Evolutionary conservation across 768 basidiomycete species (phyloP).

Genomic region (Symmetrospora coprosmae): DNA sequence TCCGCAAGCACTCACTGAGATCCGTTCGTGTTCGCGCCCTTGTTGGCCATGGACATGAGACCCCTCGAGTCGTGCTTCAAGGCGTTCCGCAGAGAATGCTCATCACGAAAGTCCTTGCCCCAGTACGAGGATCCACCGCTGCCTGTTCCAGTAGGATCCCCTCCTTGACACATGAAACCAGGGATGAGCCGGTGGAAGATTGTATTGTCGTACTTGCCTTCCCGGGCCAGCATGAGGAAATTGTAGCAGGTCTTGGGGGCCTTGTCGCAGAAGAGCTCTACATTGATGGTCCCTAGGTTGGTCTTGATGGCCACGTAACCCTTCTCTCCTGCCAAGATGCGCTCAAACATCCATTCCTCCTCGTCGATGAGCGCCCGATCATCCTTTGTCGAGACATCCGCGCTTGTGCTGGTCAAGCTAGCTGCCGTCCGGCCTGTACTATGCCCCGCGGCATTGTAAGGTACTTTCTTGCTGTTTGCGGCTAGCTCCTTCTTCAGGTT

Average conservation of each 20-base stretch:
- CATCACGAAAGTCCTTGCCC: slow-evolving; percentile 43
- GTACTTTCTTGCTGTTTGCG: slow-evolving; percentile 36
- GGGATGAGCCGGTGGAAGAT: slow-evolving; percentile 58
- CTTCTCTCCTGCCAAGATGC: slow-evolving; percentile 77
- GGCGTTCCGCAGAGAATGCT: slow-evolving; percentile 78
- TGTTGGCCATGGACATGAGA: slow-evolving; percentile 85
- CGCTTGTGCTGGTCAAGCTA: slow-evolving; percentile 80
- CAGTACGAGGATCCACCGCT: slow-evolving; percentile 15
- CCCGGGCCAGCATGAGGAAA: slow-evolving; percentile 79
- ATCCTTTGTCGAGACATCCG: slow-evolving; percentile 56
- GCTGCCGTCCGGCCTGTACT: slow-evolving; percentile 72
- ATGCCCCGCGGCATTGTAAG: slow-evolving; percentile 45
- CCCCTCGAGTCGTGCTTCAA: slow-evolving; percentile 50
- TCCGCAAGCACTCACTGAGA: slow-evolving; percentile 35
- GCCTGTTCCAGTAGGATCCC: slow-evolving; percentile 18
- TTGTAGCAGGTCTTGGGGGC: slow-evolving; percentile 99
- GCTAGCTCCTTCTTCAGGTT: slow-evolving; percentile 12
- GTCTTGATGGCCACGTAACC: slow-evolving; percentile 95
- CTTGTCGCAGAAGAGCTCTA: slow-evolving; percentile 80
- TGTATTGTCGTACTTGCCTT: slow-evolving; percentile 77
- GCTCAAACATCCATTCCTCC: slow-evolving; percentile 98
- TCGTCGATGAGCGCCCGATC: slow-evolving; percentile 92
- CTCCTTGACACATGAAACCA: slow-evolving; percentile 20
- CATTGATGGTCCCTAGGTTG: slow-evolving; percentile 62
- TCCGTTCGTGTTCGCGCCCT: slow-evolving; percentile 80